Evolutionary conservation across 108 stramenopile genomes (phyloP).

Genomic region (Skeletonema marinoi): DNA sequence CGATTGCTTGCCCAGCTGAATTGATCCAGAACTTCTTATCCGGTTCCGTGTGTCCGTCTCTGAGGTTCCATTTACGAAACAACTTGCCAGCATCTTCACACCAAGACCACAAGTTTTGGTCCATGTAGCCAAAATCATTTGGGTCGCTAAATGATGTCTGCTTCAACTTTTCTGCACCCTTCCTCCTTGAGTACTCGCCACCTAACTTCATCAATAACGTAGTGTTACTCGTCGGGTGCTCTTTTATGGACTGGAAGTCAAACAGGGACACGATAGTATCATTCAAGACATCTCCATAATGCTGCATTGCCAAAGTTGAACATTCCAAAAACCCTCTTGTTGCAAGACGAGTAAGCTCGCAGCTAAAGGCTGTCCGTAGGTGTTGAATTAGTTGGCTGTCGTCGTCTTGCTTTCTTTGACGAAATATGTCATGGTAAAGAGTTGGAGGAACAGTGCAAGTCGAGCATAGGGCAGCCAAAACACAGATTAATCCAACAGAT

Average conservation of each 20-base stretch:
- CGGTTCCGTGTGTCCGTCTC: not conserved
- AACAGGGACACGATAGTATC: conserved; percentile 10
- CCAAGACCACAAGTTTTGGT: conserved; percentile 36
- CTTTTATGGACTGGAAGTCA: conserved; percentile 26
- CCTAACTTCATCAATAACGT: conserved; percentile 5
- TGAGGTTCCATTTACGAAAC: not conserved
- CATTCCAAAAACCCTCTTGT: conserved; percentile 7
- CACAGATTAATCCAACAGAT: conserved; percentile 26
- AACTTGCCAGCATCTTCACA: conserved; percentile 19
- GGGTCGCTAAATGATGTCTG: not conserved
- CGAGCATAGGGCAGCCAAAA: conserved; percentile 35
- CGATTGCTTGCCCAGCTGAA: conserved; percentile 11
- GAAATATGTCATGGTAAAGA: not conserved
- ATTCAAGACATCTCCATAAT: conserved; percentile 19
- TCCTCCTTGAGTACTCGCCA: conserved; percentile 26
- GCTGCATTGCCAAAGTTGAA: conserved; percentile 1
- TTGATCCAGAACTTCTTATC: not conserved
- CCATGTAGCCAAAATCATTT: conserved; percentile 23
- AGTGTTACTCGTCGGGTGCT: conserved; percentile 30
- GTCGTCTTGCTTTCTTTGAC: not conserved
- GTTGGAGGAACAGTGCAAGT: not conserved
- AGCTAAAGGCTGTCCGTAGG: conserved; percentile 25
- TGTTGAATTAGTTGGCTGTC: conserved; percentile 18
- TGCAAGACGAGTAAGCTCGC: conserved; percentile 32
- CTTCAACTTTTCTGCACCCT: conserved; percentile 11